Evolutionary conservation across 495 filamentous ascomycete species (phyloP).

Genomic region (Hypoxylon intermedium): DNA sequence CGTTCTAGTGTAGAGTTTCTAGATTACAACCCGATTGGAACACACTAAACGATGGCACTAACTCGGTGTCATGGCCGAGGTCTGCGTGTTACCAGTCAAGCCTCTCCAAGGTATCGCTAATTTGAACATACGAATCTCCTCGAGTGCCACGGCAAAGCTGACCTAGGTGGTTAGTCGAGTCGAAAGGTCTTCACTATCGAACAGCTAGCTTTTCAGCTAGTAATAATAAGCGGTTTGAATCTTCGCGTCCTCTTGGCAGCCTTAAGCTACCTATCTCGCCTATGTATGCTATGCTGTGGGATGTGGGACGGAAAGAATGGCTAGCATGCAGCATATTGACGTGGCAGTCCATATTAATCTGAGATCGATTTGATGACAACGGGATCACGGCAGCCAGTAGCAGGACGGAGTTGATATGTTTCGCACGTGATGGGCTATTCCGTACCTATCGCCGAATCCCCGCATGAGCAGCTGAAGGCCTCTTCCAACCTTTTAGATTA

Average conservation of each 20-base stretch:
- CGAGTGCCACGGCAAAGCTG: conserved; percentile 14
- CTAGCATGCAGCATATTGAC: conserved; percentile 32
- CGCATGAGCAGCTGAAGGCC: conserved; percentile 23
- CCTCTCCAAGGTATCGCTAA: conserved; percentile 11
- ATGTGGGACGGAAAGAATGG: conserved; percentile 27
- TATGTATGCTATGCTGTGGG: conserved; percentile 5
- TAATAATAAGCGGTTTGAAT: neutral
- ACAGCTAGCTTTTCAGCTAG: conserved; percentile 17
- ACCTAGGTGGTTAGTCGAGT: neutral
- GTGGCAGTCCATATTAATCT: conserved; percentile 38
- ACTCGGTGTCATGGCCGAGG: conserved; percentile 4
- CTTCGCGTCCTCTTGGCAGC: conserved; percentile 5
- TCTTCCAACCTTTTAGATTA: conserved; percentile 32
- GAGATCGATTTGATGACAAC: conserved; percentile 35
- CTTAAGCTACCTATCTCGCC: too few species aligned
- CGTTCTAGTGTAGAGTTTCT: conserved; percentile 13
- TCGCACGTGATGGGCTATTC: conserved; percentile 36
- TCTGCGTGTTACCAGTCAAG: conserved; percentile 20
- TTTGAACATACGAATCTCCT: conserved; percentile 27
- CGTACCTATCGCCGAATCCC: conserved; percentile 30
- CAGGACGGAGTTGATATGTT: conserved; percentile 6
- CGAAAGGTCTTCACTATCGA: too few species aligned
- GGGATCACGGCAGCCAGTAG: conserved; percentile 25
- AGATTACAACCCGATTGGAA: conserved; percentile 28
- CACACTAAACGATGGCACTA: conserved; percentile 9